Base-by-base conservation (phyloP, 2,329 filamentous ascomycete genomes). In the Neonectria sp. region DNA sequence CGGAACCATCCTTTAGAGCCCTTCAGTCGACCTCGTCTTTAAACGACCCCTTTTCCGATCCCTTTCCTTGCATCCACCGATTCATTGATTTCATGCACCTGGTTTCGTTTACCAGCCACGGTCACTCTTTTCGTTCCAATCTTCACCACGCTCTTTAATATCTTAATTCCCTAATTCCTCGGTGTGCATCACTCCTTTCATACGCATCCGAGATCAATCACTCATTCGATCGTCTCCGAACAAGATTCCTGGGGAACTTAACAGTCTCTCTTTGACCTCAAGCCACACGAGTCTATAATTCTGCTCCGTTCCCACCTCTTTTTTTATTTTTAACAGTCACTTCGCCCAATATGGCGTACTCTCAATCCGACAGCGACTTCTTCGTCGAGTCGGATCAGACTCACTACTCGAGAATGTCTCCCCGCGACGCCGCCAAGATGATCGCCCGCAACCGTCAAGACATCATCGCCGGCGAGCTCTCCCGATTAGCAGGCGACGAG, bases 401-500 rank as follows among this genome's bases (percentile, higher is more conserved):
- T 69, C 79, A 77, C 67, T 79, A 82, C 48, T 74, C 81, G n/a
- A 89, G 90, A 70, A 88, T 93, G 73, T 91, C 91, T 70, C 86
- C 91, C 68, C 90, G 92, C 78, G 93, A 96, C 76, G 91, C 93
- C 68, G 90, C 92, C 74, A 94, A 92, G 82, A 89, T 94, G 78
- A 85, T 96, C 75, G 92, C 93, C 67, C 91, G 93, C 78, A 91
- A 95, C 83, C 91, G 91, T 76, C 95, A 98, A 82, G 93, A 95
- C 78, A 92, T 92, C 73, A 92, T 98, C 75, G 95, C 92, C 68
- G 93, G 95, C 78, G 94, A 98, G 80, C 89, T 98, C 72, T 98
- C 95, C 52, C 90, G 91, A 74, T 85, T 93, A 74, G 94, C 95
- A 56, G 91, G 91, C 68, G 94, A 97, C 63, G 95, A 98, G 83